A percentile compares a stretch with the other conserved stretches of the same genome.
Conservation (phyloP, 1,284 basidiomycete genomes). For the Tilletia indica region DNA sequence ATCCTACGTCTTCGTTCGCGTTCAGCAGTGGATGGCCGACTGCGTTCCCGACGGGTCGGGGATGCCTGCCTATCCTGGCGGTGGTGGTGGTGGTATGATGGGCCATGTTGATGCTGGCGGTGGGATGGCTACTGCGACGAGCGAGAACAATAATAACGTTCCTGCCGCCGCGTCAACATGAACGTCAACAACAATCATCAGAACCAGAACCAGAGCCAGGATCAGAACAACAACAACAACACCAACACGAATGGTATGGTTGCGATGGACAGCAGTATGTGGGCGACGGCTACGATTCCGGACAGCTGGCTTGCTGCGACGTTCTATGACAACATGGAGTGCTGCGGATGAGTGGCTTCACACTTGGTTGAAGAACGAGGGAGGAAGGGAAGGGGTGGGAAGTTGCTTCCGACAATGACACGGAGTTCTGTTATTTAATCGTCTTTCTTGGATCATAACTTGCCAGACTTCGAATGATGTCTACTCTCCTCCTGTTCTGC, state of each 20-base stretch:
- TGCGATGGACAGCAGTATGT: neutral
- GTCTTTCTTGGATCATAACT: neutral
- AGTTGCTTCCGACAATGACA: neutral
- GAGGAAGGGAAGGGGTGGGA: neutral
- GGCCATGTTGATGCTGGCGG: too few relatives aligned
- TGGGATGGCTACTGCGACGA: too few relatives aligned
- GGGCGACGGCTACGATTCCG: constrained; percentile 5
- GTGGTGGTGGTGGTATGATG: too few relatives aligned
- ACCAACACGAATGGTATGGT: neutral
- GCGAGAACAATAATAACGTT: too few relatives aligned
- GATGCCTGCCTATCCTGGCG: too few relatives aligned
- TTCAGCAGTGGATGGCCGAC: too few relatives aligned
- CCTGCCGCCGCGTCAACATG: too few relatives aligned
- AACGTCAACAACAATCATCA: too few relatives aligned
- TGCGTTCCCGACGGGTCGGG: neutral
- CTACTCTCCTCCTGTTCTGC: constrained; percentile 21
- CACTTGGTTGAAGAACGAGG: neutral
- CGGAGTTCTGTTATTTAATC: neutral
- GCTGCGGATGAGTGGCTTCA: neutral
- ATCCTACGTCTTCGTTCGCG: too few relatives aligned
- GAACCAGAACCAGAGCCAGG: too few relatives aligned
- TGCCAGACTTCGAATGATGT: neutral
- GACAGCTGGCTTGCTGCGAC: constrained; percentile 12
- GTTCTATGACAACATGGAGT: constrained; percentile 18
- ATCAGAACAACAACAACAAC: neutral